Evolutionary conservation across 306 rosid species (phyloP).

Genomic region (Pyrus pyrifolia): DNA sequence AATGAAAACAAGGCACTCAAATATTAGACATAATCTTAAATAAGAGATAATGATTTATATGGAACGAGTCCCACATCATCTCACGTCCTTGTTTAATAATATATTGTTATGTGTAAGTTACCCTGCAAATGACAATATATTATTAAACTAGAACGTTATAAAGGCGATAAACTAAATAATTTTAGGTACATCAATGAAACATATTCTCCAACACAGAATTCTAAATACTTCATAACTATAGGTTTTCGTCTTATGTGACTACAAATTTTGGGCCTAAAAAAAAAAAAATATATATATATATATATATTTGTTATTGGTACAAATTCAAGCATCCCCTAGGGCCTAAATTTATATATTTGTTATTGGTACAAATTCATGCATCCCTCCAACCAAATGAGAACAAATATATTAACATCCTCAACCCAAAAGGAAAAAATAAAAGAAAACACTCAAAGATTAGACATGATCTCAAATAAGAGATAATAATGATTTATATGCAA

Average conservation of each 20-base stretch:
- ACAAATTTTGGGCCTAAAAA: too few species aligned
- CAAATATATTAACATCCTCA: background rate
- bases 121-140: too few species aligned
- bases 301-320: background rate
- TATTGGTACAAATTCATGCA: background rate
- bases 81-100: too few species aligned
- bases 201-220: background rate
- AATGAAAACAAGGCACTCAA: background rate
- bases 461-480: background rate
- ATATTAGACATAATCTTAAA: background rate
- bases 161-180: too few species aligned
- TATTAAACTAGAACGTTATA: too few species aligned
- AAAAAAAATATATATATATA: too few species aligned
- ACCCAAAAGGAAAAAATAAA: background rate
- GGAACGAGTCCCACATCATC: too few species aligned
- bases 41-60: background rate
- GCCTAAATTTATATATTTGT: background rate
- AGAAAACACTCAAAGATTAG: background rate
- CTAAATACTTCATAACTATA: background rate
- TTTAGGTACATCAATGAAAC: background rate
- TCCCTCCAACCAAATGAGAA: background rate
- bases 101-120: too few species aligned
- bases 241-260: too few species aligned
- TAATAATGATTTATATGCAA: background rate
- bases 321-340: background rate